A percentile compares a stretch with the other conserved stretches of the same genome.
phyloP scores from a whole-genome alignment of 2,329 filamentous ascomycete species.

The Blastomyces silverae region DNA sequence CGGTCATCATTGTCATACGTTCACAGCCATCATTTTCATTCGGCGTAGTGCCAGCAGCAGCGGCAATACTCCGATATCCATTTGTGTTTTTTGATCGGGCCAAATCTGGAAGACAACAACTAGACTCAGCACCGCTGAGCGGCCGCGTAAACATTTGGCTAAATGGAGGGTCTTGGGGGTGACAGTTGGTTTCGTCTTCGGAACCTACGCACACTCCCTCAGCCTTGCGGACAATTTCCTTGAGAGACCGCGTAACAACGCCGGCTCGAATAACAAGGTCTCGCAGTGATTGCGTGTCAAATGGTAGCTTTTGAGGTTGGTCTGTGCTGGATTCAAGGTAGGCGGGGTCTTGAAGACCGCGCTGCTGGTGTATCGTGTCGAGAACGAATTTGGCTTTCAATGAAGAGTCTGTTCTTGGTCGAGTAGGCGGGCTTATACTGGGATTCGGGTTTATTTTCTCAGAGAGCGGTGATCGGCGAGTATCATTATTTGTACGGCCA shows the following conservation, averaged over 20 bases:
- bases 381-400: constrained; percentile 57
- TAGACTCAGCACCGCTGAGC: constrained; percentile 28
- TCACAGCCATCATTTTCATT: constrained; percentile 20
- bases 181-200: constrained; percentile 23
- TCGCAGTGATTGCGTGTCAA: constrained; percentile 58
- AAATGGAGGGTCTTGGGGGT: constrained; percentile 40
- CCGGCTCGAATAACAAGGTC: constrained; percentile 52
- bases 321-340: constrained; percentile 22
- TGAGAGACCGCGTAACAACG: constrained; percentile 44
- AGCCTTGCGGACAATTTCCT: constrained; percentile 46
- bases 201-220: constrained; percentile 36
- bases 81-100: not conserved
- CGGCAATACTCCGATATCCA: constrained; percentile 11
- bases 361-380: constrained; percentile 52
- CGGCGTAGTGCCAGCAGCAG: not conserved
- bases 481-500: constrained; percentile 26
- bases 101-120: constrained; percentile 13
- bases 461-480: constrained; percentile 28
- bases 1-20: constrained; percentile 17
- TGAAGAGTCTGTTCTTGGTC: constrained; percentile 51
- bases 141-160: constrained; percentile 45
- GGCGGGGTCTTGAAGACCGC: constrained; percentile 29
- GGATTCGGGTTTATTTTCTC: constrained; percentile 27
- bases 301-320: constrained; percentile 52
- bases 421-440: constrained; percentile 31